Conservation (phyloP, 164 flowering plant species). For the Nymphaea colorata region DNA sequence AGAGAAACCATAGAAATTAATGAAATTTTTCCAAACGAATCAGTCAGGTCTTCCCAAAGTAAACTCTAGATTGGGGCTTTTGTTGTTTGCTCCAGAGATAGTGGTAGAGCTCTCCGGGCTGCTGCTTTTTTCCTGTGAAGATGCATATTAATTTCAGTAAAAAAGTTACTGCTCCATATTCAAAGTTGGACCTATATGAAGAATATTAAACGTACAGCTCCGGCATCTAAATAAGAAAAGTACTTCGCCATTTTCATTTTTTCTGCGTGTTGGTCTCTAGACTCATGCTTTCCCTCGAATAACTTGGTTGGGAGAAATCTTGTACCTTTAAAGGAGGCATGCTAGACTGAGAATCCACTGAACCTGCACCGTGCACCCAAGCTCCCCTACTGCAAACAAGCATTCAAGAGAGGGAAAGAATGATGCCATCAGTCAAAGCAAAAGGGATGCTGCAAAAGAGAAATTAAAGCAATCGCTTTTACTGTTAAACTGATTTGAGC, state of each 20-base stretch:
- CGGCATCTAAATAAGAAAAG: too few relatives aligned
- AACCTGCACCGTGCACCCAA: constrained; percentile 63
- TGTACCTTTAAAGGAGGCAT: constrained; percentile 62
- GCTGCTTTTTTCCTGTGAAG: not conserved
- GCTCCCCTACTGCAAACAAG: constrained; percentile 56
- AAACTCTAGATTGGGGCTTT: not conserved
- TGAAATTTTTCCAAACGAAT: not conserved
- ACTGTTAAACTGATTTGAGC: constrained; percentile 11
- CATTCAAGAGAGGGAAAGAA: constrained; percentile 34
- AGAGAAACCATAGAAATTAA: too few relatives aligned
- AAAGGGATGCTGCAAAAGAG: constrained; percentile 17
- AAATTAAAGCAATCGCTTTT: constrained; percentile 30
- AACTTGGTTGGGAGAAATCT: too few relatives aligned
- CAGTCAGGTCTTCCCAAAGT: not conserved
- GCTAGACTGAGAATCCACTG: constrained; percentile 43
- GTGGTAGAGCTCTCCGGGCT: not conserved
- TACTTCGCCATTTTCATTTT: too few relatives aligned
- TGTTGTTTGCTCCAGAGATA: not conserved
- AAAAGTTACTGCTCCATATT: too few relatives aligned
- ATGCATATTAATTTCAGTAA: not conserved
- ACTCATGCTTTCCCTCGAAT: too few relatives aligned
- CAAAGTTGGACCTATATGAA: too few relatives aligned
- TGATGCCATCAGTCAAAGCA: constrained; percentile 9
- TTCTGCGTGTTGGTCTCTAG: too few relatives aligned
- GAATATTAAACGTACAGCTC: too few relatives aligned